Evolutionary conservation across 176 grass and related monocot genomes (phyloP), one percentile per base, ranked within the genome.

Genomic region (Saccharum spontaneum): DNA sequence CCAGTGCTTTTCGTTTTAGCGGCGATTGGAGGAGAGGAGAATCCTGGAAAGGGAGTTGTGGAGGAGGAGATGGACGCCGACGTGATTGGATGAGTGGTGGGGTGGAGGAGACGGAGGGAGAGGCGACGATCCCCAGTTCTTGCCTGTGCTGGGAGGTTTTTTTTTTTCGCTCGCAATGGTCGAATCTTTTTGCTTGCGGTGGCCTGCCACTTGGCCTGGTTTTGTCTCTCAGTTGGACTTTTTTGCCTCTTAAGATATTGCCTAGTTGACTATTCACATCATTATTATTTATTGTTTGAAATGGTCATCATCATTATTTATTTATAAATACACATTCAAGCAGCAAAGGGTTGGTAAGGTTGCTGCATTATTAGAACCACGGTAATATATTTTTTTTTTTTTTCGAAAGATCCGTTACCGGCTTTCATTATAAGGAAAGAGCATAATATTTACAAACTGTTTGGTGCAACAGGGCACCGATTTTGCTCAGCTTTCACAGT

Each of bases 41-140:
- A 93, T 93, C 88, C 82, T 8, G 67, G 38, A 90, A 90, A 90
- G 82, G 34, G 22, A 45, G n/a, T 10, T 46, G 84, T 38, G 61
- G 64, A 36, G 59, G 75, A 40, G 44, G 50, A 76, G 85, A 59
- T 41, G 84, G 80, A 80, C 44, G 41, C 52, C 16, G 68, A 87
- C 69, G 82, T 70, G 88, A 87, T 75, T 75, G 59, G 91, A 90
- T 63, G 70, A 64, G 18, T 10, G 59, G 87, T 79, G 65, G 63
- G 17, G 37, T 23, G 28, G 39, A 30, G 10, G 65, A 75, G 46
- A 37, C 5, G 13, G 71, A 2, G 40, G 7, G 2, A 17, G 28
- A 66, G 33, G 65, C 2, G 20, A 69, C 20, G 36, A 22, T 55
- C 40, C 34, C 76, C 43, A 6, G 89, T 76, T 79, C 60, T 76